phyloP scores from a whole-genome alignment of 2,329 filamentous ascomycete genomes.

The Fusarium scirpi region DNA sequence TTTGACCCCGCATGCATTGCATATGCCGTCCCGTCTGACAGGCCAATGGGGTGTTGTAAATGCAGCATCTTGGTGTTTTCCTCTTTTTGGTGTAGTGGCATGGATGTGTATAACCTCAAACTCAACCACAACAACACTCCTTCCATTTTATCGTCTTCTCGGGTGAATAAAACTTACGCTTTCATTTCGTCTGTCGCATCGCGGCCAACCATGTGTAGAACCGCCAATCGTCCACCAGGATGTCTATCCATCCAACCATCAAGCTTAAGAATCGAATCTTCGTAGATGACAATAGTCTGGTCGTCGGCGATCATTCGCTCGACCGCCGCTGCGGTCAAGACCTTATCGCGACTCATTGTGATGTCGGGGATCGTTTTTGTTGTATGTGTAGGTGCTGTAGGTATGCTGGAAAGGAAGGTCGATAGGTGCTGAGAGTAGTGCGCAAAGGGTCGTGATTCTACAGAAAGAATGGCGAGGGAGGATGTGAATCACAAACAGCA shows the following conservation, averaged over 20 bases:
- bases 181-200: conserved; percentile 54
- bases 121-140: not conserved
- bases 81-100: conserved; percentile 10
- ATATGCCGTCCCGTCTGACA: not conserved
- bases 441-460: not conserved
- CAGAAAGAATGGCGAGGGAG: not conserved
- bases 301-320: conserved; percentile 66
- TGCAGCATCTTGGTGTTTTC: not conserved
- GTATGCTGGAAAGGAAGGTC: conserved; percentile 5
- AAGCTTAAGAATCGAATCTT: conserved; percentile 66
- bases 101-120: conserved; percentile 8
- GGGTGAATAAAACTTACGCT: conserved; percentile 44
- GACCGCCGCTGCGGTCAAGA: conserved; percentile 60
- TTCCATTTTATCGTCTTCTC: not conserved
- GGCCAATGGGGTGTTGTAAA: conserved; percentile 32
- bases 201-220: conserved; percentile 64
- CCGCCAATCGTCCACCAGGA: conserved; percentile 69
- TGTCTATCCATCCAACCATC: conserved; percentile 70
- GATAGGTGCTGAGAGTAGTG: not conserved
- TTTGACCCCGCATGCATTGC: conserved; percentile 5
- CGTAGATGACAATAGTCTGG: conserved; percentile 66
- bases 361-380: not conserved
- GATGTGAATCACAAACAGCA: not conserved
- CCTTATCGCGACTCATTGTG: conserved; percentile 55
- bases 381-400: not conserved